These are phyloP conservation scores for Mucuna pruriens DNA, from an alignment of 306 rosid species.

Conservation along the genomic window DNA sequence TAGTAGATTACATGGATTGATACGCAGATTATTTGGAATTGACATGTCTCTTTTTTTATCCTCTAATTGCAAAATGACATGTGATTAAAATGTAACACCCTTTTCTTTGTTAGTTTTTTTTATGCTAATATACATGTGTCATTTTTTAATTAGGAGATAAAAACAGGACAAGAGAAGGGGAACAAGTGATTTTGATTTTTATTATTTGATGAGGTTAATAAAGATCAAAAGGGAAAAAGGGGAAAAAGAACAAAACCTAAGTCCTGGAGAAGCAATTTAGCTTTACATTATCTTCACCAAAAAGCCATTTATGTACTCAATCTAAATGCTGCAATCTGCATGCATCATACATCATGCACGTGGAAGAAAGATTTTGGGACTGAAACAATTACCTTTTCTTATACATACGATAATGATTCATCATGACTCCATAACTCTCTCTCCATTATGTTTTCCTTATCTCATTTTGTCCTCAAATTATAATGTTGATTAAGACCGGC, in stretches of 20 bases:
- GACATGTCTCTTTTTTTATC: not conserved
- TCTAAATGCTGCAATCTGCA: not conserved
- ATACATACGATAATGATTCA: not conserved
- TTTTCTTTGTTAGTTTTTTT: not conserved
- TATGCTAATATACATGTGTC: not conserved
- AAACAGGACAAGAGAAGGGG: not conserved
- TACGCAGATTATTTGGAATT: not conserved
- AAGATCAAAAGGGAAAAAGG: not conserved
- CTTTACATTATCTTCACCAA: conserved; percentile 37
- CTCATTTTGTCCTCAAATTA: not conserved
- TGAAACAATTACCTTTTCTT: not conserved
- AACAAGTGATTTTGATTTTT: not conserved
- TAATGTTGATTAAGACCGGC: too few relatives aligned
- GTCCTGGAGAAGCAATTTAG: not conserved
- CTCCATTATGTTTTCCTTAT: not conserved
- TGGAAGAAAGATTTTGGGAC: not conserved
- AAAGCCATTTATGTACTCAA: conserved; percentile 21
- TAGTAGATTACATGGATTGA: not conserved
- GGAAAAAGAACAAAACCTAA: not conserved
- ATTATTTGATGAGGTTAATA: not conserved
- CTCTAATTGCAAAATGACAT: not conserved
- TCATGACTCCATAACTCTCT: not conserved
- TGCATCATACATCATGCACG: conserved; percentile 11
- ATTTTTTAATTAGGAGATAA: not conserved
- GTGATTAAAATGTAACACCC: not conserved